Percentiles rank a stretch among this genome's conserved stretches.
These are phyloP conservation scores for Williopsis jadinii DNA, from an alignment of 1,139 yeast genomes.

Conservation along the genomic window DNA sequence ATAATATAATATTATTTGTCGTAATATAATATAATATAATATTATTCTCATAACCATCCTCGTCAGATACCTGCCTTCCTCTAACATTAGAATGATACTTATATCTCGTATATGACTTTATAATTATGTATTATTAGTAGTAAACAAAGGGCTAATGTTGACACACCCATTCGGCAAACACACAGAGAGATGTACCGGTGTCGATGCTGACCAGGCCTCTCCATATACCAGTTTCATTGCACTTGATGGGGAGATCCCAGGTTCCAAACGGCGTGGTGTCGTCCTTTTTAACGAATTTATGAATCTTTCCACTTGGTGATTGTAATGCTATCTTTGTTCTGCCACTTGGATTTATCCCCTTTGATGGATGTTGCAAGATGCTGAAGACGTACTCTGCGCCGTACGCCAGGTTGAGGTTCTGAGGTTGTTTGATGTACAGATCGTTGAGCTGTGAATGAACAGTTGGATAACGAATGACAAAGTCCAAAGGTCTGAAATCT, in stretches of 20 bases:
- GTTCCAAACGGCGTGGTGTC: constrained; percentile 39
- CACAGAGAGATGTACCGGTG: constrained; percentile 78
- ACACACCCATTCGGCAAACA: constrained; percentile 88
- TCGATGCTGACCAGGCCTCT: constrained; percentile 78
- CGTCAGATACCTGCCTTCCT: constrained; percentile 12
- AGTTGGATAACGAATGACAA: constrained; percentile 70
- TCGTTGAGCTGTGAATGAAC: constrained; percentile 66
- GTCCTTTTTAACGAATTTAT: constrained; percentile 48
- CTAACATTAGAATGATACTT: constrained; percentile 15
- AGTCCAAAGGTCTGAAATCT: constrained; percentile 46
- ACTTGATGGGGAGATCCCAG: constrained; percentile 51
- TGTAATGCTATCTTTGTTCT: constrained; percentile 54
- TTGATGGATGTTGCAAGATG: constrained; percentile 57
- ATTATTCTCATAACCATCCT: constrained; percentile 7
- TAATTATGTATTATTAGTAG: neutral
- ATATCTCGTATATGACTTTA: constrained; percentile 12
- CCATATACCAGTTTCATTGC: constrained; percentile 75
- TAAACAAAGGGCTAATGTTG: neutral
- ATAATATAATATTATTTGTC: no score
- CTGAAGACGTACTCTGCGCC: constrained; percentile 60
- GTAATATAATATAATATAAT: no score
- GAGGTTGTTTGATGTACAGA: constrained; percentile 79
- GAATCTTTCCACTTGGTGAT: constrained; percentile 77
- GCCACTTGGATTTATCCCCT: constrained; percentile 38
- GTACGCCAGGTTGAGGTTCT: constrained; percentile 51